phyloP scores from a whole-genome alignment of 805 yeast species.

The Candida sphagnicola region DNA sequence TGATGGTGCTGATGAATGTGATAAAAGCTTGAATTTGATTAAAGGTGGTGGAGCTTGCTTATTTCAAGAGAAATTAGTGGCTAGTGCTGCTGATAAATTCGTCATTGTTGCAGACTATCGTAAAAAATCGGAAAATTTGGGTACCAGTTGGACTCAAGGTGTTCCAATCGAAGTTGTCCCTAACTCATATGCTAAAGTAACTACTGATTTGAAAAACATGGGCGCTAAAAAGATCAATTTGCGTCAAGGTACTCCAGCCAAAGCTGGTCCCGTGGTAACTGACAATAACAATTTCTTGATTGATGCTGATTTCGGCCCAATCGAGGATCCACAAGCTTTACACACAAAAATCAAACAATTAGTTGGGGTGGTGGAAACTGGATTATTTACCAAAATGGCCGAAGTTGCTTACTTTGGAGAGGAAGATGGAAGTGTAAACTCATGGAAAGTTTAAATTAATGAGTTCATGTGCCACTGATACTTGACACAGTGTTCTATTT shows the following conservation, averaged over 20 bases:
- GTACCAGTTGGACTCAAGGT: conserved; percentile 82
- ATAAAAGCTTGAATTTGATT: conserved; percentile 72
- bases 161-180: conserved; percentile 96
- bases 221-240: conserved; percentile 64
- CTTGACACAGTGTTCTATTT: too few relatives aligned
- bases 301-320: conserved; percentile 88
- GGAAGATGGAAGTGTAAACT: conserved; percentile 53
- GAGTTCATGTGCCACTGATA: too few relatives aligned
- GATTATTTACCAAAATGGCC: conserved; percentile 75
- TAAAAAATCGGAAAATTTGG: conserved; percentile 69
- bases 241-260: conserved; percentile 85
- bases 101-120: conserved; percentile 90
- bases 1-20: conserved; percentile 99
- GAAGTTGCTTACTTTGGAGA: conserved; percentile 87
- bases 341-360: conserved; percentile 66
- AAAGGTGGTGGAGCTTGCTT: conserved; percentile 99
- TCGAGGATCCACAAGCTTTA: conserved; percentile 47
- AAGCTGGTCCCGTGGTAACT: conserved; percentile 96
- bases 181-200: conserved; percentile 74
- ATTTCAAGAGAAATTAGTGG: conserved; percentile 93
- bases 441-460: conserved; percentile 12
- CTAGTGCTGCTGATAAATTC: conserved; percentile 70
- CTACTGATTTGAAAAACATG: conserved; percentile 52
- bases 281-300: conserved; percentile 92
- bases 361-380: conserved; percentile 96